phyloP scores from a whole-genome alignment of 225 moss, liverwort and hornwort genomes.

The Physcomitrellopsis africana region DNA sequence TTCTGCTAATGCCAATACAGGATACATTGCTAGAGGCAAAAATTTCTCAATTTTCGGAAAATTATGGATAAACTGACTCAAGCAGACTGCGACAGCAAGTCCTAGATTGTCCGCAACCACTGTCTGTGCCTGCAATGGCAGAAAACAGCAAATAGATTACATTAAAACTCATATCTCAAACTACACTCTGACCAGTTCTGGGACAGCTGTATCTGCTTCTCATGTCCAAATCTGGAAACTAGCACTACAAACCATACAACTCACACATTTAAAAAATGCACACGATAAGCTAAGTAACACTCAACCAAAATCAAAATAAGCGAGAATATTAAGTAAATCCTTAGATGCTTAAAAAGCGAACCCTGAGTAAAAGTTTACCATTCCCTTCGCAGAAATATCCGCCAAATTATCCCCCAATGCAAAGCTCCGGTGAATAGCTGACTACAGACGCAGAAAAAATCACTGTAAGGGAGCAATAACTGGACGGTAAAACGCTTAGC shows the following conservation, averaged over 20 bases:
- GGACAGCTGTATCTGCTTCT: slow-evolving; percentile 15
- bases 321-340: slow-evolving; percentile 2
- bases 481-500: slow-evolving; percentile 5
- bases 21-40: slow-evolving; percentile 62
- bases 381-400: slow-evolving; percentile 98
- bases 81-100: slow-evolving; percentile 76
- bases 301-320: slow-evolving; percentile 13
- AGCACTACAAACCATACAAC: not conserved
- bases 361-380: slow-evolving; percentile 47
- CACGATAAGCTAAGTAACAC: not conserved
- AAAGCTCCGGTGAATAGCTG: slow-evolving; percentile 96
- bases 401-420: slow-evolving; percentile 82
- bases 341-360: slow-evolving; percentile 14
- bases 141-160: slow-evolving; percentile 12
- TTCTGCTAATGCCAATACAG: slow-evolving; percentile 64
- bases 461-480: slow-evolving; percentile 18
- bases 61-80: slow-evolving; percentile 52
- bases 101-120: slow-evolving; percentile 93
- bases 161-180: slow-evolving; percentile 19
- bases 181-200: slow-evolving; percentile 1
- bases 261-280: slow-evolving; percentile 15
- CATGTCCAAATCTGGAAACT: not conserved
- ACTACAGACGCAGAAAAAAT: slow-evolving; percentile 45
- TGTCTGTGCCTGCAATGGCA: slow-evolving; percentile 75
- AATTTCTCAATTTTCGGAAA: slow-evolving; percentile 60